Evolutionary conservation across 371 early-diverging fungal genomes (phyloP), one percentile per base, ranked within the genome.

Genomic region (Lichtheimia hyalospora): DNA sequence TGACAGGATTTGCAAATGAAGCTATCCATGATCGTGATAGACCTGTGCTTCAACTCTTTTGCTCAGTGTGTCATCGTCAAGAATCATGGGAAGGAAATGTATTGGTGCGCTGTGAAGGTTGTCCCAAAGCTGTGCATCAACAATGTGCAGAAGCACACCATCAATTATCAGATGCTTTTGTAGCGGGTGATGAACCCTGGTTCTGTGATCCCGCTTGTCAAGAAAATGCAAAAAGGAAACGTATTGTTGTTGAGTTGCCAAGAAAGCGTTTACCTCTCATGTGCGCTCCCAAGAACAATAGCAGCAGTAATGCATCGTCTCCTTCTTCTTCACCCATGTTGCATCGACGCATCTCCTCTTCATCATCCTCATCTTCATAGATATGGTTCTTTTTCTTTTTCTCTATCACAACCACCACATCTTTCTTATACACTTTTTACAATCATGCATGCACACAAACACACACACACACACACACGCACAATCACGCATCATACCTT

Each of bases 1-100:
- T 95, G 62, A 87, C 89, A 28, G 84, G 80, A 52, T 95, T 91
- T 66, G 74, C 71, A 0, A 79, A 83, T 54, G 95, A 95, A 67
- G 62, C 88, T 5, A 81, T 93, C 46, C 81, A 88, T 21, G 87
- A 91, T 46, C 86, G 94, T 53, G 83, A 83, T 34, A 84, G 92
- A 18, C 95, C 95, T 14, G 90, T 95, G n/a, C 84, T 95, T 49
- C 95, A 95, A 71, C 79, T 89, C 12, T 92, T 82, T 66, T 95
- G 95, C 68, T 81, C 88, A 34, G 79, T 82, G 4, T 95, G 95
- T 70, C 92, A 90, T 57, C 81, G 84, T 43, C 82, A 88, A 55
- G 87, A 84, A 50, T 91, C 92, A 0, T 74, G 68, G 61, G 60
- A 71, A 21, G 85, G 82, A 25, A 90, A 91, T 62, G 70, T 83